phyloP scores from a whole-genome alignment of 345 rosid genomes.

The Turnera subulata region DNA sequence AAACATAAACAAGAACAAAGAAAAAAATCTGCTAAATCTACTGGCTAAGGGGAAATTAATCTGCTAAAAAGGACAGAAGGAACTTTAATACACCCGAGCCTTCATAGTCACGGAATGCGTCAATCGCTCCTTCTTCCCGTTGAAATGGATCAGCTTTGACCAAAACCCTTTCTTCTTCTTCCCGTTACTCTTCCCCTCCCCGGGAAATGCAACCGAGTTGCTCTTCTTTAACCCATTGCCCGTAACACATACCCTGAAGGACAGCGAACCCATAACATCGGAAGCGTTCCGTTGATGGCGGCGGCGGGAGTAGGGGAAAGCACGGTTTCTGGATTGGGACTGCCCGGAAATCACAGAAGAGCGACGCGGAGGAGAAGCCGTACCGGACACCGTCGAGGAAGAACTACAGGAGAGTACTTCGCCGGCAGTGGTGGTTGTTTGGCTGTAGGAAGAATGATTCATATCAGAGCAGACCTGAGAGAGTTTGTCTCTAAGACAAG shows the following conservation, averaged over 20 bases:
- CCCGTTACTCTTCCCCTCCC: constrained; percentile 24
- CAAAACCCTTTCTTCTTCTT: constrained; percentile 61
- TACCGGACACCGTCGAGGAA: not conserved
- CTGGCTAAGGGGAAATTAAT: too few species aligned
- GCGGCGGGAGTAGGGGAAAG: constrained; percentile 25
- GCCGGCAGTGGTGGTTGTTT: not conserved
- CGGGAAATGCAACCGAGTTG: constrained; percentile 55
- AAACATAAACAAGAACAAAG: too few species aligned
- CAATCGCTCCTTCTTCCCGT: constrained; percentile 38
- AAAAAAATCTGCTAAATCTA: too few species aligned
- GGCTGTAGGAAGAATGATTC: not conserved
- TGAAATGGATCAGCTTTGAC: constrained; percentile 54
- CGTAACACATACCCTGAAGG: constrained; percentile 33
- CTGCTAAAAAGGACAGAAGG: not conserved
- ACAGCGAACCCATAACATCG: constrained; percentile 31
- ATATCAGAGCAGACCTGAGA: constrained; percentile 11
- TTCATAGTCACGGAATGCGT: constrained; percentile 14
- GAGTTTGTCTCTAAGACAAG: constrained; percentile 37
- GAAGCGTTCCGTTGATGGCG: constrained; percentile 39
- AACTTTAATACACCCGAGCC: constrained; percentile 4
- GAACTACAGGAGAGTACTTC: not conserved
- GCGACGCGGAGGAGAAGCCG: constrained; percentile 2
- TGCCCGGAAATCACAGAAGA: too few species aligned
- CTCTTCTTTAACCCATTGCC: constrained; percentile 65
- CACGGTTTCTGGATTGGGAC: not conserved